Evolutionary conservation across 257 asterid species (phyloP), one percentile per base, ranked within the genome.

Genomic region (Penstemon davidsonii): DNA sequence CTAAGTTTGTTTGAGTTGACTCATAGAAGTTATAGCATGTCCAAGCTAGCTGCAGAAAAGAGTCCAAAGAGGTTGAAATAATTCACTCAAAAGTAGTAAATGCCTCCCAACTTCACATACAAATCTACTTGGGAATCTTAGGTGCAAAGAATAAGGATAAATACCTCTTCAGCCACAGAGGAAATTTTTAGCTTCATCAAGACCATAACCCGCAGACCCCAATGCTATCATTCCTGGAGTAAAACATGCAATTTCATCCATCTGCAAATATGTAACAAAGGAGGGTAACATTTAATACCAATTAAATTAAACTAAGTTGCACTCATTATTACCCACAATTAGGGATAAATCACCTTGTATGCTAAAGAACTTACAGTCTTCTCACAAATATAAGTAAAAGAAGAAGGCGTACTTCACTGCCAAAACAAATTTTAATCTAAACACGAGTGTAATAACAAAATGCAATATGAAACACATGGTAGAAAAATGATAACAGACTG

Each of bases 191-290:
- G 98, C 83, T 68, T 95, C 96, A 43, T 86, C 92, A 66, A 96
- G 86, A 72, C 83, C 80, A 82, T 87, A 95, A 76, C 95, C 99
- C 69, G 84, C 75, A 70, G 99, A 82, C 62, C 99, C 99, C 78
- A 95, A 71, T 53, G 98, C 99, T 68, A 95, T 54, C 99, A 95
- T 95, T 65, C 99, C 99, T 58, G 99, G 99, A 68, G 99, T 98
- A 80, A 94, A 95, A 79, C 99, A 95, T 47, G 99, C 99, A 65
- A 95, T 88, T 82, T 95, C 98, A 82, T 91, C 99, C 98, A 91
- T 95, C 98, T 95, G 93, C 75, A 79, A 40, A 61, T 47, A 74
- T 75, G 78, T 68, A 61, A 57, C 15, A 58, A 43, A 66, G 45
- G 61, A 71, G 76, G 72, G 75, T 25, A 74, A 59, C 49, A 36